Percentiles rank a stretch among this genome's conserved stretches.
Evolutionary conservation across 1,139 yeast genomes (phyloP).

Genomic region (Geotrichum histeridarum): DNA sequence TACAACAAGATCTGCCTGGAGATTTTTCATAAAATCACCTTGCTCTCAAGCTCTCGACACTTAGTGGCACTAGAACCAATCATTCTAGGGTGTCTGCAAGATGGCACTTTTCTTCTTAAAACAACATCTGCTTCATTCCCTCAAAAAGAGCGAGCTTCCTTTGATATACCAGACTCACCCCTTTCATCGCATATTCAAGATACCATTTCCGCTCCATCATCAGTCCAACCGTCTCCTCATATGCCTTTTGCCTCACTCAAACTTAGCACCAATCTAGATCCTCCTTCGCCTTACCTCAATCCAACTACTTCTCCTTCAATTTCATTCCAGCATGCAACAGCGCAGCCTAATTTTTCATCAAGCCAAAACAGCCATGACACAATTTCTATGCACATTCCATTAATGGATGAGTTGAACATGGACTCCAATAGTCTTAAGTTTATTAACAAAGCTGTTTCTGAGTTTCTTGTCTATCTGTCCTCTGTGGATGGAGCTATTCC

Average conservation of each 20-base stretch:
- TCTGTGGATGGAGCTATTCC: constrained; percentile 27
- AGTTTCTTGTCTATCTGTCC: constrained; percentile 25
- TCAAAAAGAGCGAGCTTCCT: constrained; percentile 8
- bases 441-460: constrained; percentile 20
- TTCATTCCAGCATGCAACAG: constrained; percentile 16
- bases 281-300: constrained; percentile 9
- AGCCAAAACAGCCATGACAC: neutral
- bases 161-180: neutral
- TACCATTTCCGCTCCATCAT: constrained; percentile 23
- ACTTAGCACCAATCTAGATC: constrained; percentile 1
- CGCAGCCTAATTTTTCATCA: constrained; percentile 8
- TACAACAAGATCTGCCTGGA: constrained; percentile 27
- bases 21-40: constrained; percentile 20
- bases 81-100: constrained; percentile 27
- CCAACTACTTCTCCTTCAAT: constrained; percentile 14
- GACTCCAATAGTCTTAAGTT: constrained; percentile 22
- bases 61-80: constrained; percentile 26
- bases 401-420: constrained; percentile 7
- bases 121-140: neutral
- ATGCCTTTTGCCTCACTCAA: constrained; percentile 23
- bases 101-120: constrained; percentile 28
- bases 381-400: constrained; percentile 12
- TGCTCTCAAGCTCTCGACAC: constrained; percentile 24
- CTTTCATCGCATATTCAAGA: constrained; percentile 1
- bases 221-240: constrained; percentile 28